Conservation (phyloP, 2,329 filamentous ascomycete species). For the Ophiosphaerella herpotricha region DNA sequence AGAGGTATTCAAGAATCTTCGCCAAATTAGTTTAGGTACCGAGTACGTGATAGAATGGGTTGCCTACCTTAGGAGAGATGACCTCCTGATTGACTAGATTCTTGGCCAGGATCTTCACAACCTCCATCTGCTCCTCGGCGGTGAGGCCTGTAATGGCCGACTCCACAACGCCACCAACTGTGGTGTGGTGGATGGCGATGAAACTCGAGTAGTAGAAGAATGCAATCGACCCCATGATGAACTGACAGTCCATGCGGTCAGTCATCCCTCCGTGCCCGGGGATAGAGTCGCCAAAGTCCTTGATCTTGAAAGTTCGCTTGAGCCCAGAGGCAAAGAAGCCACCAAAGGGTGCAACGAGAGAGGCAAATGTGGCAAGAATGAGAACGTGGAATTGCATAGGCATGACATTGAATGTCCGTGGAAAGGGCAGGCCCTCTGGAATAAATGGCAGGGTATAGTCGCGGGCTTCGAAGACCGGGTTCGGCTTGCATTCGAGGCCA, state of each 20-base stretch:
- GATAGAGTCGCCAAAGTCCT: constrained; percentile 98
- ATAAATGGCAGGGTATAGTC: constrained; percentile 68
- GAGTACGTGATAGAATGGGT: not conserved
- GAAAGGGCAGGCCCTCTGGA: constrained; percentile 57
- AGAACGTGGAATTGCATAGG: constrained; percentile 95
- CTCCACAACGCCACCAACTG: constrained; percentile 86
- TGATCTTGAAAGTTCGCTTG: constrained; percentile 99
- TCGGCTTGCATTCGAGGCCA: constrained; percentile 84
- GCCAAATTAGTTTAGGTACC: not conserved
- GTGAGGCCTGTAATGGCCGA: constrained; percentile 87
- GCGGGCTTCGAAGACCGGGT: constrained; percentile 85
- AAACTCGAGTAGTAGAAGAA: constrained; percentile 99
- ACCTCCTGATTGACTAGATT: constrained; percentile 67
- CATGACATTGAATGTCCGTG: constrained; percentile 74
- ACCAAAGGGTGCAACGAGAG: constrained; percentile 93
- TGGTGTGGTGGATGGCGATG: constrained; percentile 85
- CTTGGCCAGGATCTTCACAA: constrained; percentile 65
- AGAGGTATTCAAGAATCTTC: constrained; percentile 33
- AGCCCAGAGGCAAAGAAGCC: constrained; percentile 98
- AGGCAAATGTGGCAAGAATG: constrained; percentile 89
- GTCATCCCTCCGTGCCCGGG: constrained; percentile 98
- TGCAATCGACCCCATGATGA: constrained; percentile 99
- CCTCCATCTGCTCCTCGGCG: constrained; percentile 85
- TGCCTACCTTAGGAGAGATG: constrained; percentile 57
- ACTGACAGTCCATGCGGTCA: constrained; percentile 99